Evolutionary conservation across 257 asterid genomes (phyloP).

Genomic region (Primulina tabacum): DNA sequence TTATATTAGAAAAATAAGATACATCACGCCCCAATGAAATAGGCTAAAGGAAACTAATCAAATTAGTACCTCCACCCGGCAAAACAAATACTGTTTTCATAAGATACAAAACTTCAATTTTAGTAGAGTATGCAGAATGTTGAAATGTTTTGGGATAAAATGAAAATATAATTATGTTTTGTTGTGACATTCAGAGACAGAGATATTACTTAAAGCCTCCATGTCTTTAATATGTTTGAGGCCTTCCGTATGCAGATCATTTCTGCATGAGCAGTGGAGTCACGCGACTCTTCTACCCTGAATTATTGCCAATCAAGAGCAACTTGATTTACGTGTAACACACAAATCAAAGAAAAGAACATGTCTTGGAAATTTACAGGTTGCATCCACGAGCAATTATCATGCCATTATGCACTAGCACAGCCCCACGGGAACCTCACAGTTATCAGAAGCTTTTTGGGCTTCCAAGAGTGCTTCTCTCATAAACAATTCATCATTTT

Average conservation of each 20-base stretch:
- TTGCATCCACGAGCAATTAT: conserved; percentile 94
- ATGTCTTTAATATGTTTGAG: conserved; percentile 64
- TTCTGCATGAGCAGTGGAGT: conserved; percentile 99
- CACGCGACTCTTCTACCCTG: conserved; percentile 97
- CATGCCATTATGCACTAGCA: conserved; percentile 78
- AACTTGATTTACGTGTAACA: conserved; percentile 13
- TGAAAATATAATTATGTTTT: not conserved
- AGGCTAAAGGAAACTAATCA: not conserved
- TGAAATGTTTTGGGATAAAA: not conserved
- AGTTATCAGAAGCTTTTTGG: conserved; percentile 80
- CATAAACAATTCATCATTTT: conserved; percentile 82
- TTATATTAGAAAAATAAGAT: not conserved
- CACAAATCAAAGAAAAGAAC: conserved; percentile 13
- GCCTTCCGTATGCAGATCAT: conserved; percentile 94
- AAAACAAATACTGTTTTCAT: not conserved
- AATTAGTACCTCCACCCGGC: not conserved
- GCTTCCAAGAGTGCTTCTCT: conserved; percentile 94
- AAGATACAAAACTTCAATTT: too few relatives aligned
- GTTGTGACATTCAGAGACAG: conserved; percentile 20
- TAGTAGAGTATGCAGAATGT: not conserved
- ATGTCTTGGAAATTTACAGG: conserved; percentile 56
- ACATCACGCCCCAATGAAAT: not conserved
- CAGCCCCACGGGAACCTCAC: conserved; percentile 99
- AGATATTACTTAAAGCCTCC: conserved; percentile 89
- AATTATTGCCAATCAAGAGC: conserved; percentile 24